Evolutionary conservation across 2,329 filamentous ascomycete species (phyloP), one percentile per base, ranked within the genome.

Genomic region (Bipolaris victoriae): DNA sequence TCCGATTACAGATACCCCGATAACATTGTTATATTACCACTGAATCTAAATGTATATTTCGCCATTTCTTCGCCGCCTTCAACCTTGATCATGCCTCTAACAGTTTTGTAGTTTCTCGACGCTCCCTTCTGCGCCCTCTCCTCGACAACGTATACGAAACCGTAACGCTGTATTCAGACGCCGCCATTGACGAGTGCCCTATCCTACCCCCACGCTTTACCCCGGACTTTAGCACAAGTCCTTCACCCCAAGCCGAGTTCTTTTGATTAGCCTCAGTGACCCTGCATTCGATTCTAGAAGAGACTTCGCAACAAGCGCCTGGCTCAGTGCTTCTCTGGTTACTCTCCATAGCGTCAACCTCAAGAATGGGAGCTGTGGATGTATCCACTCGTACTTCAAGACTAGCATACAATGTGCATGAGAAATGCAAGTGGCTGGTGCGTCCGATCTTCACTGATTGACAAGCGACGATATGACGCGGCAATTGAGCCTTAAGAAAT

Each of bases 1-100:
- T 48, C 39, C 15, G 11, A 10, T 50, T n/a, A 31, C 48, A 50
- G 20, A 43, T 44, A 24, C 41, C 40, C 47, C 26, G 39, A 36
- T 31, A 45, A 24, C n/a, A 16, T 35, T 31, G 39, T 43, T 13
- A 5, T 39, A 39, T 49, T 39, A 43, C 9, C 22, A 9, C 48
- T 26, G 37, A 22, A 22, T 37, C 22, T 11, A 37, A 49, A 49
- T 49, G 46, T 49, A 49, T 13, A 48, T 13, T 39, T 37, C 4
- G 35, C 46, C 33, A 16, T 49, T n/a, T 24, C n/a, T 29, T 37
- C 35, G 20, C 33, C 10, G 13, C 15, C 33, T 29, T 22, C 15
- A 11, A 29, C 15, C 15, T 29, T 13, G 46, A 13, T 37, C 22
- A 9, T 29, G 33, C 6, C 6, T 49, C 46, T 49, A 11, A 49